Base-by-base conservation (phyloP, 2,329 filamentous ascomycete species). In the Septoria petroselini region DNA sequence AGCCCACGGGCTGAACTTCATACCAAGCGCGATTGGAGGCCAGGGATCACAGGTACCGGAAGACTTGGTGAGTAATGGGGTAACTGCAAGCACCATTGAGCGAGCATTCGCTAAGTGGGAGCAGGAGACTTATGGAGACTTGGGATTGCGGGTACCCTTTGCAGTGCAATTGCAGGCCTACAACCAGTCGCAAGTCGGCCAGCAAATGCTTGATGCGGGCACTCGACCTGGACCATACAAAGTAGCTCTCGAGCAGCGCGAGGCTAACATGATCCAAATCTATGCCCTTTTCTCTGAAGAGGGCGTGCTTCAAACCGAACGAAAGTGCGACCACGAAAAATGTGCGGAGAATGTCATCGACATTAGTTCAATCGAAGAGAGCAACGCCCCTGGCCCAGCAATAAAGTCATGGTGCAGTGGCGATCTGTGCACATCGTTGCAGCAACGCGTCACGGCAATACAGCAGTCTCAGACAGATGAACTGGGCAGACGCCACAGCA, bases 1-100 rank as follows among this genome's bases (percentile, higher is more conserved):
- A 57, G 73, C 73, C 4, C 73, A 75, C 40, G 73, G 72, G 2
- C 65, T 76, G 19, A 60, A 68, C 39, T 66, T 64, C 52, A 65
- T 68, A 4, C 67, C 67, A 2, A 53, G 43, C 14, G 52, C 53
- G 1, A 53, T 69, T 11, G 65, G 65, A 27, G 67, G 65, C 1
- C 52, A 59, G 43, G 66, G 65, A 8, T 38, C 43, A 11, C 52
- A 64, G 11, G 55, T 68, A 1, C 67, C 66, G 1, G 65, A 68
- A 35, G 67, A 68, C 39, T 53, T 68, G 18, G 43, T 47, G 25
- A 40, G 55, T 52, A 30, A 29, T 21, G 7, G 27, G 14, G 12
- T 39, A 19, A 34, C 31, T 30, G 23, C 35, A 37, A 34, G 15
- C 9, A 18, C 11, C 27, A 41, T 34, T 4, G 41, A 33, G 29